Evolutionary conservation across 2,329 filamentous ascomycete genomes (phyloP).

Genomic region (Trichoderma gracile): DNA sequence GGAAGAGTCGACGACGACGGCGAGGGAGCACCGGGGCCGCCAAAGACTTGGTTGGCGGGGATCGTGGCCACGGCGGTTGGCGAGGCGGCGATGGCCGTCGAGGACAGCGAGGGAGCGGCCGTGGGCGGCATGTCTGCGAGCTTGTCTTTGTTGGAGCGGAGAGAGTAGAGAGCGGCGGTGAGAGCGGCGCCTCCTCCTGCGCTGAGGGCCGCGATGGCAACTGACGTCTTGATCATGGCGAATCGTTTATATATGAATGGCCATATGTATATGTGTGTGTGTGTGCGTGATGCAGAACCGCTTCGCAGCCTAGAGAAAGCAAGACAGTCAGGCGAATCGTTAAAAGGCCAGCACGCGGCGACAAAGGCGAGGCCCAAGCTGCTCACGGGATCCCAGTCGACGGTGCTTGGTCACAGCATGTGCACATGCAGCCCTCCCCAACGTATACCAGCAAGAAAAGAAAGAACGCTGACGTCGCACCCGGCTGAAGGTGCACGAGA

Average conservation of each 20-base stretch:
- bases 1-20: constrained; percentile 33
- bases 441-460: neutral
- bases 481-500: constrained; percentile 19
- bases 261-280: neutral
- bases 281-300: neutral
- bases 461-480: constrained; percentile 18
- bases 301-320: neutral
- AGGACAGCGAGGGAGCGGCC: constrained; percentile 39
- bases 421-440: neutral
- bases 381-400: constrained; percentile 17
- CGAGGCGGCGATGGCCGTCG: constrained; percentile 35
- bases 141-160: constrained; percentile 51
- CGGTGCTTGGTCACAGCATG: constrained; percentile 4
- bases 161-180: constrained; percentile 67
- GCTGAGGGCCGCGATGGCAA: constrained; percentile 73
- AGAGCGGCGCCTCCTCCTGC: constrained; percentile 75
- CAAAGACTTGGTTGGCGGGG: constrained; percentile 61
- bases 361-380: neutral
- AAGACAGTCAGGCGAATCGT: constrained; percentile 12
- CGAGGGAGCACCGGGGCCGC: constrained; percentile 36
- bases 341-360: constrained; percentile 10
- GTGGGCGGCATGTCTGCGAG: constrained; percentile 42
- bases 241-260: constrained; percentile 10
- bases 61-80: constrained; percentile 39
- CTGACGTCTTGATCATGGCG: constrained; percentile 73